These are phyloP conservation scores for Penicillium sclerotiorum DNA, from an alignment of 2,329 filamentous ascomycete genomes.

Conservation along the genomic window DNA sequence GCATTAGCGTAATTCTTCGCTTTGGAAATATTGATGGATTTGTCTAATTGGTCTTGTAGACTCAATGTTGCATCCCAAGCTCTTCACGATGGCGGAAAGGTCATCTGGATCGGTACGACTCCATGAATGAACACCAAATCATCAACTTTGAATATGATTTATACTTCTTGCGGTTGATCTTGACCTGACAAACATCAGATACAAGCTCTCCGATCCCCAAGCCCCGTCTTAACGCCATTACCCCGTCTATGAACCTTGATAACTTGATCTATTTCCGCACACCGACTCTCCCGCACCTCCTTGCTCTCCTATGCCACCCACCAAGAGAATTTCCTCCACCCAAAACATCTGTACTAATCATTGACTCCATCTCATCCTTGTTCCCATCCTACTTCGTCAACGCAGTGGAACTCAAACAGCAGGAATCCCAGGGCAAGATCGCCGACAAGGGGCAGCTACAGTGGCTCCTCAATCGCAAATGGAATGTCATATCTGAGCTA, in stretches of 20 bases:
- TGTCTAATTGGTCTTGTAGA: no score
- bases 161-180: no score
- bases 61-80: conserved; percentile 70
- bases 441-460: conserved; percentile 45
- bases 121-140: no score
- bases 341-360: conserved; percentile 68
- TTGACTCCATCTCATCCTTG: conserved; percentile 77
- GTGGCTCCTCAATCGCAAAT: conserved; percentile 43
- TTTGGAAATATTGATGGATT: conserved; percentile 16
- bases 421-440: conserved; percentile 32
- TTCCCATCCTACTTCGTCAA: conserved; percentile 77
- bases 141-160: conserved; percentile 1
- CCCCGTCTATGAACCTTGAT: conserved; percentile 32
- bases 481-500: conserved; percentile 69
- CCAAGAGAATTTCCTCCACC: conserved; percentile 63
- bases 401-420: conserved; percentile 41
- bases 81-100: conserved; percentile 61
- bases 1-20: conserved; percentile 66
- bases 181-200: conserved; percentile 39
- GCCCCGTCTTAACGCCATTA: conserved; percentile 52
- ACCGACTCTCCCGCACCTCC: conserved; percentile 63
- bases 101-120: conserved; percentile 84
- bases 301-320: conserved; percentile 74
- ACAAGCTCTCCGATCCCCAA: conserved; percentile 53
- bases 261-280: conserved; percentile 68